Evolutionary conservation across 1,284 basidiomycete species (phyloP).

Genomic region (Naganishia sp.): DNA sequence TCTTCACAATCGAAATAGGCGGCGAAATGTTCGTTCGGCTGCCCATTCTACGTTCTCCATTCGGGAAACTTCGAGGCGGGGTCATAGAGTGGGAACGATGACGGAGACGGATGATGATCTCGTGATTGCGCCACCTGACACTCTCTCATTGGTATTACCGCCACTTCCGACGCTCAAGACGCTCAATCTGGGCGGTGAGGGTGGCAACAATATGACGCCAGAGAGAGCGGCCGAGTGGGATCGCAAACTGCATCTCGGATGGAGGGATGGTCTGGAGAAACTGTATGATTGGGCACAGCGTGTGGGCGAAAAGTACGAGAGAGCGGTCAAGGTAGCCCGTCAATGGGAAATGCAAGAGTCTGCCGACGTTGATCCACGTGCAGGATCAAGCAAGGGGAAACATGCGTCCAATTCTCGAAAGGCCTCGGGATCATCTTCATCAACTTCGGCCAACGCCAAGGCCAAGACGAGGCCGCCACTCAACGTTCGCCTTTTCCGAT

Average conservation of each 20-base stretch:
- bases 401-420: constrained; percentile 7
- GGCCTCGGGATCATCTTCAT: not conserved
- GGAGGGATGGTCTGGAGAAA: constrained; percentile 49
- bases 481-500: constrained; percentile 49
- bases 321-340: constrained; percentile 47
- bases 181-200: constrained; percentile 52
- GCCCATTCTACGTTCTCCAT: constrained; percentile 50
- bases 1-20: constrained; percentile 13
- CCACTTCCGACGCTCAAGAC: constrained; percentile 49
- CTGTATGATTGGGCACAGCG: constrained; percentile 50
- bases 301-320: constrained; percentile 51
- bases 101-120: constrained; percentile 33
- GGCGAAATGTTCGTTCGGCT: constrained; percentile 49
- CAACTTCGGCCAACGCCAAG: constrained; percentile 17
- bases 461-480: constrained; percentile 43
- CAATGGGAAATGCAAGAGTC: constrained; percentile 41
- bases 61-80: constrained; percentile 43
- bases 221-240: constrained; percentile 45
- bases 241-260: constrained; percentile 49
- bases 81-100: constrained; percentile 29
- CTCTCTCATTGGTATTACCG: constrained; percentile 50
- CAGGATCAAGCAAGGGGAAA: constrained; percentile 38
- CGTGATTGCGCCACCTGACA: constrained; percentile 43
- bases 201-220: constrained; percentile 36
- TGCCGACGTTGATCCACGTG: constrained; percentile 34